Evolutionary conservation across 2,329 filamentous ascomycete species (phyloP).

Genomic region (Curvularia hawaiiensis): DNA sequence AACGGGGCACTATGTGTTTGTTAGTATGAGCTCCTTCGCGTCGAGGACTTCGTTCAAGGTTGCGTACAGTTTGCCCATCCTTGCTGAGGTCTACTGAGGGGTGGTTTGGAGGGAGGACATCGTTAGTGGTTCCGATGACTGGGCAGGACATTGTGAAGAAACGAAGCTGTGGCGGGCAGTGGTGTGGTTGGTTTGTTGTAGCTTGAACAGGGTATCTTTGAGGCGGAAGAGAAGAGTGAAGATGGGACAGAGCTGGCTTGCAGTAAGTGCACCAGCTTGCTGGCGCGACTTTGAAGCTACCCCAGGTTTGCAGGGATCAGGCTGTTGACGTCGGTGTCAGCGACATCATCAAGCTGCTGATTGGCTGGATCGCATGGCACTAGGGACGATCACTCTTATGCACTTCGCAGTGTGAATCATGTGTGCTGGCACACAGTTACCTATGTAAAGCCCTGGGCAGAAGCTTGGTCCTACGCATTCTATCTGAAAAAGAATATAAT

Average conservation of each 20-base stretch:
- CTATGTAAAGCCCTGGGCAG: too few species aligned
- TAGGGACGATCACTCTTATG: too few species aligned
- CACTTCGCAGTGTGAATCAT: too few species aligned
- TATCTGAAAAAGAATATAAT: too few species aligned
- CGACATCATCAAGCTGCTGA: conserved; percentile 9
- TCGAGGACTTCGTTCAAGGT: neutral
- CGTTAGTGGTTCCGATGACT: conserved; percentile 51
- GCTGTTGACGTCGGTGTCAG: conserved; percentile 22
- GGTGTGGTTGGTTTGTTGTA: neutral
- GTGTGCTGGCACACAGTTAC: too few species aligned
- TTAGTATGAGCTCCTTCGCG: neutral
- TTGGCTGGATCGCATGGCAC: conserved; percentile 6
- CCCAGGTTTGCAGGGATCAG: conserved; percentile 23
- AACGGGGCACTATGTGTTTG: conserved; percentile 46
- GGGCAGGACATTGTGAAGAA: conserved; percentile 36
- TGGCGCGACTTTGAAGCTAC: conserved; percentile 20
- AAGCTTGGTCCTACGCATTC: too few species aligned
- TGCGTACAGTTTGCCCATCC: conserved; percentile 44
- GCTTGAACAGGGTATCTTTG: neutral
- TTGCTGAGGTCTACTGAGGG: conserved; percentile 47
- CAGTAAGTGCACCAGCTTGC: conserved; percentile 1
- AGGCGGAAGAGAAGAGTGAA: conserved; percentile 1
- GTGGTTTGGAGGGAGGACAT: conserved; percentile 52
- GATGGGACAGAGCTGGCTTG: neutral
- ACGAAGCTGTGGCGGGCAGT: neutral